Evolutionary conservation across 306 rosid species (phyloP).

Genomic region (Mimosa bimucronata): DNA sequence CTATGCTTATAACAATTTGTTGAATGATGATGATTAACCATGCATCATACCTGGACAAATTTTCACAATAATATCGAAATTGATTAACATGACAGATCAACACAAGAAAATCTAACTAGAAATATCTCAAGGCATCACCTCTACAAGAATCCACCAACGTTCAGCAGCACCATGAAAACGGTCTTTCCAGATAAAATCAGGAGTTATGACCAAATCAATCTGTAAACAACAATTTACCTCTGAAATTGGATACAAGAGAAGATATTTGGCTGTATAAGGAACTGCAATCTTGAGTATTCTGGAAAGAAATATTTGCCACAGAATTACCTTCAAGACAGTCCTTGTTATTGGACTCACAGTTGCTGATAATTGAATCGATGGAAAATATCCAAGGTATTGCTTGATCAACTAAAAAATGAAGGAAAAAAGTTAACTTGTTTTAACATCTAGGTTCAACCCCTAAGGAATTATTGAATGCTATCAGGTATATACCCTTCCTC

Average conservation of each 20-base stretch:
- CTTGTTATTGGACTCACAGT: slow-evolving; percentile 96
- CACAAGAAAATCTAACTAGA: slow-evolving; percentile 20
- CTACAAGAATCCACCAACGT: slow-evolving; percentile 98
- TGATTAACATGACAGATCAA: slow-evolving; percentile 20
- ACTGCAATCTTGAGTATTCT: slow-evolving; percentile 4
- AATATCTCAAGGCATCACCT: slow-evolving; percentile 54
- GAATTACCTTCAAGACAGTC: slow-evolving; percentile 88
- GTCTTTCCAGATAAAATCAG: slow-evolving; percentile 87
- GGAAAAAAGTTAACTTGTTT: slow-evolving; percentile 29
- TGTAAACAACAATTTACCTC: slow-evolving; percentile 42
- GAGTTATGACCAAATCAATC: slow-evolving; percentile 77
- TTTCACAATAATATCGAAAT: slow-evolving; percentile 9
- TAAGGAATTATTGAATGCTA: slow-evolving; percentile 23
- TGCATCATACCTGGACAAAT: neutral
- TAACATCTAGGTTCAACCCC: slow-evolving; percentile 26
- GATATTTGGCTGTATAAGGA: slow-evolving; percentile 24
- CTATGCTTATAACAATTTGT: neutral
- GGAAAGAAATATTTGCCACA: slow-evolving; percentile 16
- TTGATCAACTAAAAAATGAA: slow-evolving; percentile 62
- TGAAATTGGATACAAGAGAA: slow-evolving; percentile 24
- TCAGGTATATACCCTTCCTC: slow-evolving; percentile 77
- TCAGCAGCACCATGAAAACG: slow-evolving; percentile 84
- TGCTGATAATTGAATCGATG: slow-evolving; percentile 88
- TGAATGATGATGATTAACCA: neutral
- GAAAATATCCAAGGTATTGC: slow-evolving; percentile 86